Conservation (phyloP, 768 basidiomycete genomes). For the Chalciporus piperatus region DNA sequence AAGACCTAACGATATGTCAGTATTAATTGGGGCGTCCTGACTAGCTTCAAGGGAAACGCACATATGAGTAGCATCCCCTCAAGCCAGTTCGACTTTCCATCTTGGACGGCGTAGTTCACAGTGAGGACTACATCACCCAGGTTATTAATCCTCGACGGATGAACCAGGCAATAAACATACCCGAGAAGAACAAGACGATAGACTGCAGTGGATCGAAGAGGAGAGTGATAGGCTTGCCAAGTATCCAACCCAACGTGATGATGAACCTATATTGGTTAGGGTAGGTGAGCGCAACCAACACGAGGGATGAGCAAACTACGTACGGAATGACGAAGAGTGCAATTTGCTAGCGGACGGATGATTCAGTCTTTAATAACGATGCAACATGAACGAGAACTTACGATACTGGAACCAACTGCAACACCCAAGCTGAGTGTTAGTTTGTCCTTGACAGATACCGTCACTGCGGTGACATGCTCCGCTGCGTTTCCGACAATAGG, state of each 20-base stretch:
- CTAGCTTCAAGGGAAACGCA: constrained; percentile 20
- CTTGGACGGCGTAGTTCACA: constrained; percentile 81
- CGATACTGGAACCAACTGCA: constrained; percentile 84
- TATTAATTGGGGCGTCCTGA: background rate
- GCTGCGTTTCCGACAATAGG: constrained; percentile 93
- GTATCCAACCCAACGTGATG: constrained; percentile 76
- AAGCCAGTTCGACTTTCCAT: constrained; percentile 92
- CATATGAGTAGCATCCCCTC: constrained; percentile 82
- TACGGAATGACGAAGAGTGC: constrained; percentile 66
- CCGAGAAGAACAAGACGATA: constrained; percentile 19
- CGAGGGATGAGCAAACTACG: constrained; percentile 16
- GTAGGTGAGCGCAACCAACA: constrained; percentile 8
- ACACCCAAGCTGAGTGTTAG: constrained; percentile 84
- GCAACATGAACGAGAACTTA: constrained; percentile 35
- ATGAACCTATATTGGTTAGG: constrained; percentile 50
- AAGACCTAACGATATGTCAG: constrained; percentile 35
- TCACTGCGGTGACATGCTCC: constrained; percentile 90
- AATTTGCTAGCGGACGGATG: constrained; percentile 52
- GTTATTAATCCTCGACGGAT: background rate
- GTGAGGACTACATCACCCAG: constrained; percentile 54
- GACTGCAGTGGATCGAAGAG: constrained; percentile 89
- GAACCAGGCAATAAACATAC: constrained; percentile 16
- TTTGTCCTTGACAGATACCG: constrained; percentile 88
- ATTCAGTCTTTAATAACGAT: background rate
- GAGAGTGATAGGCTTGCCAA: constrained; percentile 74